These are phyloP conservation scores for Venturia effusa DNA, from an alignment of 2,329 filamentous ascomycete species.

Conservation along the genomic window DNA sequence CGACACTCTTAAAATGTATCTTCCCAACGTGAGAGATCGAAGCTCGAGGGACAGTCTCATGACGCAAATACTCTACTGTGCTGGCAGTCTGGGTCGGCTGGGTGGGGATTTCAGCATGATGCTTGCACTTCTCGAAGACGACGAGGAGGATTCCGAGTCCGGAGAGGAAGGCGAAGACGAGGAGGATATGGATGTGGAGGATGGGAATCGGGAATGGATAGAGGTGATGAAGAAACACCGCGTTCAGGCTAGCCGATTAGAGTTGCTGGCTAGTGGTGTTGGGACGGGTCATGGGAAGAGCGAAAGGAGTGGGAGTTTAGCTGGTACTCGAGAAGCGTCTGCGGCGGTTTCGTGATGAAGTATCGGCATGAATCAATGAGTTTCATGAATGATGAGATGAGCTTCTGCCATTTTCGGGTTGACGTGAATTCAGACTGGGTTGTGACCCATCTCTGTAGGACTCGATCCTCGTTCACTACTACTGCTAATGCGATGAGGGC, in stretches of 20 bases:
- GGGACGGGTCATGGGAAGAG: constrained; percentile 17
- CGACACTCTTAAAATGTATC: constrained; percentile 62
- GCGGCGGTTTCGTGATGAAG: not conserved
- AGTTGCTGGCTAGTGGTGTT: constrained; percentile 39
- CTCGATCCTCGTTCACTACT: no score
- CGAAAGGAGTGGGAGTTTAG: not conserved
- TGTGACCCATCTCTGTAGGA: no score
- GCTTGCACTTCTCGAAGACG: constrained; percentile 52
- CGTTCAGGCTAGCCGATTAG: constrained; percentile 67
- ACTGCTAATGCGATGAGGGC: no score
- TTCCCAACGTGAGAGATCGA: constrained; percentile 72
- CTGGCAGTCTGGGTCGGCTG: constrained; percentile 76
- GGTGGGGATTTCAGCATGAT: constrained; percentile 91
- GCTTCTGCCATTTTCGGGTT: not conserved
- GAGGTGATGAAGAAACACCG: constrained; percentile 82
- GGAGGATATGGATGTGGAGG: constrained; percentile 14
- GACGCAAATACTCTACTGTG: constrained; percentile 88
- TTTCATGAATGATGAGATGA: not conserved
- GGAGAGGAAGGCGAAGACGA: constrained; percentile 25
- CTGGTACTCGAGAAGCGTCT: not conserved
- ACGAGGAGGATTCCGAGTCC: constrained; percentile 24
- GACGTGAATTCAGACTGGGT: not conserved
- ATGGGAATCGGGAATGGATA: constrained; percentile 59
- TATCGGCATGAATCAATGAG: not conserved
- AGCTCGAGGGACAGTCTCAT: constrained; percentile 75